Percentiles rank a stretch among this genome's conserved stretches.
phyloP scores from a whole-genome alignment of 352 stramenopile species.

The Phytophthora podocarpi region DNA sequence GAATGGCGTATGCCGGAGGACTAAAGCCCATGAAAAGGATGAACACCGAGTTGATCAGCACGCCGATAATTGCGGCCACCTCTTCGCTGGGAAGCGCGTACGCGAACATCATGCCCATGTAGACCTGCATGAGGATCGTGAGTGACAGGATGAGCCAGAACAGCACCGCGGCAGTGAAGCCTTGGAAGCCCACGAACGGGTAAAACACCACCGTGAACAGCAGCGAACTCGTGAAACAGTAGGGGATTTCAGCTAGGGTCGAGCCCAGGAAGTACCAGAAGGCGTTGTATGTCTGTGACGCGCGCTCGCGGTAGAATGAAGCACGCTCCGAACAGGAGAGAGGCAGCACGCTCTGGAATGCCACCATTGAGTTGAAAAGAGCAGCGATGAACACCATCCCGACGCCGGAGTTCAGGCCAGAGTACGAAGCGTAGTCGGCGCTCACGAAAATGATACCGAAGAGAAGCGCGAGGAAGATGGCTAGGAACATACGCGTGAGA shows the following conservation, averaged over 20 bases:
- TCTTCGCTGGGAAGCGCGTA: constrained; percentile 33
- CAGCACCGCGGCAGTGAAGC: constrained; percentile 8
- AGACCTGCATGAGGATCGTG: constrained; percentile 36
- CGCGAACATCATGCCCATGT: constrained; percentile 33
- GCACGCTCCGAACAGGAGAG: constrained; percentile 79
- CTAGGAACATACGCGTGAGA: constrained; percentile 60
- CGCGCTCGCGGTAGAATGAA: too few species aligned
- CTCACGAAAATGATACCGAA: constrained; percentile 67
- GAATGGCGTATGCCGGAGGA: constrained; percentile 34
- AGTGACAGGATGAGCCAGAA: constrained; percentile 37
- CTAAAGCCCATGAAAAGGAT: constrained; percentile 60
- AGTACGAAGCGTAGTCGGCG: constrained; percentile 36
- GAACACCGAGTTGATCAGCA: constrained; percentile 40
- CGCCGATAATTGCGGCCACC: constrained; percentile 37
- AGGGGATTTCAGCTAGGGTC: too few species aligned
- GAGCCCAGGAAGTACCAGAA: too few species aligned
- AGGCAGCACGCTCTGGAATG: constrained; percentile 65
- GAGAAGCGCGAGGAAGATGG: constrained; percentile 63
- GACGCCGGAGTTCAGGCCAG: constrained; percentile 45
- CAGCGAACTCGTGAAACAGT: constrained; percentile 17
- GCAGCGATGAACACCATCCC: constrained; percentile 81
- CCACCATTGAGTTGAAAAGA: constrained; percentile 64
- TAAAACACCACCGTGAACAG: constrained; percentile 44
- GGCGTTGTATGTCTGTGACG: too few species aligned
- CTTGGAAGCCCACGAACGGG: constrained; percentile 35